These are phyloP conservation scores for Allantophomopsis lycopodina DNA, from an alignment of 2,329 filamentous ascomycete genomes.

Conservation along the genomic window DNA sequence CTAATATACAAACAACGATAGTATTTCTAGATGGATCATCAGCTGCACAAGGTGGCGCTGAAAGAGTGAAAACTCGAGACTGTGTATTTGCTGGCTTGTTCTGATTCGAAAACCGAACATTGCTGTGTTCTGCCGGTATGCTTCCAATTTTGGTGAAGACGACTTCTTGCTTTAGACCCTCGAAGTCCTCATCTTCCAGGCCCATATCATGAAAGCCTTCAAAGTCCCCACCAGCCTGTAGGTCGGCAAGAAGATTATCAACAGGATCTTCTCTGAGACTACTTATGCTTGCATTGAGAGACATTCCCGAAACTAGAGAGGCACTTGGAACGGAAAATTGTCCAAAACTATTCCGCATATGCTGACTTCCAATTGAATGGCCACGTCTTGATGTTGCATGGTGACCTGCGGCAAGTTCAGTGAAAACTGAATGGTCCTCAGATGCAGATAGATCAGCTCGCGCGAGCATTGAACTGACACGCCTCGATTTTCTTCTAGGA, in stretches of 20 bases:
- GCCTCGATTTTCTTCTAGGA: conserved; percentile 49
- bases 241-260: conserved; percentile 55
- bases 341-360: conserved; percentile 42
- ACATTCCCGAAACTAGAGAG: conserved; percentile 10
- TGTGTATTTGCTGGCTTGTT: conserved; percentile 36
- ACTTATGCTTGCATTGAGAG: conserved; percentile 31
- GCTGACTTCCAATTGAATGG: conserved; percentile 61
- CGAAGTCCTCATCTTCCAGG: conserved; percentile 57
- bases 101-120: conserved; percentile 44
- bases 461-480: conserved; percentile 84
- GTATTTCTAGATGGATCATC: conserved; percentile 39
- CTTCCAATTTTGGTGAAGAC: conserved; percentile 57
- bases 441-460: conserved; percentile 77
- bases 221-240: conserved; percentile 45
- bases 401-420: conserved; percentile 43
- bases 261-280: conserved; percentile 56
- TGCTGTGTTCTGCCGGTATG: conserved; percentile 46
- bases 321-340: conserved; percentile 14
- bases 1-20: conserved; percentile 56
- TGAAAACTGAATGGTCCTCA: conserved; percentile 68
- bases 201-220: conserved; percentile 62
- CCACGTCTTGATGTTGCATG: conserved; percentile 24
- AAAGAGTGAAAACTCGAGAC: conserved; percentile 54
- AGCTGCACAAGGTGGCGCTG: conserved; percentile 39
- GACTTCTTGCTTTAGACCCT: conserved; percentile 60